These are phyloP conservation scores for Phytophthora boehmeriae DNA, from an alignment of 352 stramenopile species.

Conservation along the genomic window DNA sequence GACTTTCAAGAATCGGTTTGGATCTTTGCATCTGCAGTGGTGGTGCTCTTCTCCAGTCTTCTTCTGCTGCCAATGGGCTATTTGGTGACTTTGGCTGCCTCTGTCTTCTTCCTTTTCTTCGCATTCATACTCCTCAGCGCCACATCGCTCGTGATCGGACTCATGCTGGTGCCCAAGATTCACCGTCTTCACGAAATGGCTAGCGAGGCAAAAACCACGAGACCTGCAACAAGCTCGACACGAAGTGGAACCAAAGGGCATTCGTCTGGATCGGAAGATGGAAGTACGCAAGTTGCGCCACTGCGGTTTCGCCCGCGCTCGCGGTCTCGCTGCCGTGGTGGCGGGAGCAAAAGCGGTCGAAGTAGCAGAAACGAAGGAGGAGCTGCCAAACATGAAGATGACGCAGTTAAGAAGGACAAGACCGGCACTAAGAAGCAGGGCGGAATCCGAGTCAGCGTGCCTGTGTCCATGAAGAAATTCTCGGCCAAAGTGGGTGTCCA, in stretches of 20 bases:
- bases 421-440: slow-evolving; percentile 21
- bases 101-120: slow-evolving; percentile 46
- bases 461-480: slow-evolving; percentile 8
- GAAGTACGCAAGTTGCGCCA: slow-evolving; percentile 14
- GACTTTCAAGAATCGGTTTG: slow-evolving; percentile 63
- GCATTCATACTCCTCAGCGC: slow-evolving; percentile 30
- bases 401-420: slow-evolving; percentile 5
- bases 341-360: slow-evolving; percentile 12
- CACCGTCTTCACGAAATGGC: slow-evolving; percentile 27
- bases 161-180: slow-evolving; percentile 50
- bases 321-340: slow-evolving; percentile 1
- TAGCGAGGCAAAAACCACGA: slow-evolving; percentile 6
- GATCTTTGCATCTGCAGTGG: slow-evolving; percentile 54
- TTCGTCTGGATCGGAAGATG: slow-evolving; percentile 12
- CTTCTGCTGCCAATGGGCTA: slow-evolving; percentile 53
- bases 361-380: slow-evolving; percentile 7
- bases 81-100: slow-evolving; percentile 43
- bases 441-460: slow-evolving; percentile 13
- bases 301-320: slow-evolving; percentile 4
- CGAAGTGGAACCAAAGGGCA: background rate
- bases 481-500: slow-evolving; percentile 31
- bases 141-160: slow-evolving; percentile 34
- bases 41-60: slow-evolving; percentile 47
- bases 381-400: background rate
- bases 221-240: slow-evolving; percentile 6